Evolutionary conservation across 208 protist species (phyloP).

Genomic region (Histomonas meleagridis): DNA sequence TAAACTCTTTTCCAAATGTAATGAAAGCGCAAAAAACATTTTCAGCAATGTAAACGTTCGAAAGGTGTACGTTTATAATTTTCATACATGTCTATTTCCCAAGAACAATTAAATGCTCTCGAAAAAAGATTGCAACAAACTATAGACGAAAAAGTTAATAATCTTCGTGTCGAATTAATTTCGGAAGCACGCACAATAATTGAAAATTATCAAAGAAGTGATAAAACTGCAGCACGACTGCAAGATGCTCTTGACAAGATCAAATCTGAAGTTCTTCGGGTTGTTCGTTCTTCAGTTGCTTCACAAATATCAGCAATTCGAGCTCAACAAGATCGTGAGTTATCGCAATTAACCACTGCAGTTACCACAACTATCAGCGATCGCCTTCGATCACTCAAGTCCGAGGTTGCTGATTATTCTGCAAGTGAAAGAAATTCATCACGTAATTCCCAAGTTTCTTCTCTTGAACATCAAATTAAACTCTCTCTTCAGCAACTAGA

Average conservation of each 20-base stretch:
- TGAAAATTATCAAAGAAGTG: background rate
- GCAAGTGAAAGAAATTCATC: background rate
- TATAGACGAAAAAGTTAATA: conserved; percentile 27
- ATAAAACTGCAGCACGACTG: background rate
- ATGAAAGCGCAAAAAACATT: too few species aligned
- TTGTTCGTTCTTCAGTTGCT: background rate
- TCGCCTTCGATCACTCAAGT: background rate
- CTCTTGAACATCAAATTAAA: conserved; percentile 21
- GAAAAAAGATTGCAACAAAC: conserved; percentile 5
- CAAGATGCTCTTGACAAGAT: background rate
- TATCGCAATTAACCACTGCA: conserved; percentile 19
- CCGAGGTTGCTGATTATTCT: conserved; percentile 10
- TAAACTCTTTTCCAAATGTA: too few species aligned
- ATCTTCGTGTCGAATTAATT: background rate
- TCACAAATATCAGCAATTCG: conserved; percentile 28
- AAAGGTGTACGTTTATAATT: too few species aligned
- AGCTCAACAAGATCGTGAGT: background rate
- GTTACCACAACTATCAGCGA: conserved; percentile 18
- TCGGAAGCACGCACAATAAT: background rate
- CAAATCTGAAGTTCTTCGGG: background rate
- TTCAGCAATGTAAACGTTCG: too few species aligned
- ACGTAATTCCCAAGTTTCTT: background rate
- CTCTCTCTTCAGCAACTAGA: background rate
- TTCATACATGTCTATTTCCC: background rate
- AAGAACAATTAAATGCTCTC: background rate